Evolutionary conservation across 352 stramenopile species (phyloP).

Genomic region (Globisporangium apiculatum): DNA sequence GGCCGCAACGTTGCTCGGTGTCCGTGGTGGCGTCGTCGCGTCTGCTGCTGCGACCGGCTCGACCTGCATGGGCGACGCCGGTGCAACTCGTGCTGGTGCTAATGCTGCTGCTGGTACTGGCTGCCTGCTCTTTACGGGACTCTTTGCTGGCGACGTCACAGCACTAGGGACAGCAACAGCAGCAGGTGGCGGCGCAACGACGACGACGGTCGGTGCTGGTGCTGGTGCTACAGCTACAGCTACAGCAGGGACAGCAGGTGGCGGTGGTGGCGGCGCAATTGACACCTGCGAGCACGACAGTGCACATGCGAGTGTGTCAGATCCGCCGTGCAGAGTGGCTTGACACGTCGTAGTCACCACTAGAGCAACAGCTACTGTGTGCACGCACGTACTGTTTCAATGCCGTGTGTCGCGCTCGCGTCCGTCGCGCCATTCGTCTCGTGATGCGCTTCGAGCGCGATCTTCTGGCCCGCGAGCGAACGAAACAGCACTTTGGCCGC

Average conservation of each 20-base stretch:
- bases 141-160: constrained; percentile 10
- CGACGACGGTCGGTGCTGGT: constrained; percentile 15
- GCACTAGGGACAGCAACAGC: constrained; percentile 1
- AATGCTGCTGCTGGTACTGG: neutral
- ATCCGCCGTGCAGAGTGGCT: too few species aligned
- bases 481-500: constrained; percentile 66
- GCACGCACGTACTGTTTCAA: constrained; percentile 21
- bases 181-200: neutral
- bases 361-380: constrained; percentile 5
- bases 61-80: constrained; percentile 11
- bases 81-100: too few species aligned
- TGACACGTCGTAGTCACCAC: too few species aligned
- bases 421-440: constrained; percentile 17
- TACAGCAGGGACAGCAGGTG: constrained; percentile 3
- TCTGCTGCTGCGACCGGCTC: constrained; percentile 9
- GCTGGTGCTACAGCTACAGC: neutral
- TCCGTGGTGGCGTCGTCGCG: constrained; percentile 7
- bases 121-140: constrained; percentile 9
- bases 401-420: constrained; percentile 31
- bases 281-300: constrained; percentile 13
- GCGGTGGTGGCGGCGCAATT: constrained; percentile 18
- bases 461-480: constrained; percentile 60
- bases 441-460: constrained; percentile 43
- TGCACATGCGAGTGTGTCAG: too few species aligned
- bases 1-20: neutral